Conservation (phyloP, 2,329 filamentous ascomycete genomes). For the Fusarium nelsonii region DNA sequence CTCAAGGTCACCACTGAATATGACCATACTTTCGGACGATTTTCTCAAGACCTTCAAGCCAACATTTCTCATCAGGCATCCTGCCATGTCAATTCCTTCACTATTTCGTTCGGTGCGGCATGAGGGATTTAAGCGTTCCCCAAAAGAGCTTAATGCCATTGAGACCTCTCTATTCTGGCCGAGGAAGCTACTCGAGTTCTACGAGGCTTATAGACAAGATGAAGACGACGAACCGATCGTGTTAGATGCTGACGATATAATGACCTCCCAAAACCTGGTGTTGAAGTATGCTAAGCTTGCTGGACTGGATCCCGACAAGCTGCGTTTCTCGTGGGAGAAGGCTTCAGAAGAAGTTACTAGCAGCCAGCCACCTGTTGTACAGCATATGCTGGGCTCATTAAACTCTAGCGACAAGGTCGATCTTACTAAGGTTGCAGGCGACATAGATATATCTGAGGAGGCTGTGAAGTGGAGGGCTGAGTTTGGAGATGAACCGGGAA, state of each 20-base stretch:
- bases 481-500: not conserved
- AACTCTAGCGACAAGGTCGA: not conserved
- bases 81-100: not conserved
- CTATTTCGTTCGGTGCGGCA: not conserved
- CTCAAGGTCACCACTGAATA: not conserved
- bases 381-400: not conserved
- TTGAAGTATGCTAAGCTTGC: not conserved
- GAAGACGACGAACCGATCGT: not conserved
- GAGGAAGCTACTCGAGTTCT: not conserved
- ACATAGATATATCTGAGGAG: not conserved
- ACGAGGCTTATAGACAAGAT: not conserved
- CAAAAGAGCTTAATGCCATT: not conserved
- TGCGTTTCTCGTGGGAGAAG: not conserved
- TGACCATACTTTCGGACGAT: not conserved
- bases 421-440: not conserved
- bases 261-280: not conserved
- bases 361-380: not conserved
- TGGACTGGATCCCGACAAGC: not conserved
- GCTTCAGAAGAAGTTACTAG: not conserved
- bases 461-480: not conserved
- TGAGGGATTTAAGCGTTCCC: not conserved
- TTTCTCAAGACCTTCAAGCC: not conserved
- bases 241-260: slow-evolving; percentile 1
- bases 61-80: slow-evolving; percentile 2
- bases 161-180: not conserved